These are phyloP conservation scores for Farysia itapuensis DNA, from an alignment of 1,284 basidiomycete genomes.

Conservation along the genomic window DNA sequence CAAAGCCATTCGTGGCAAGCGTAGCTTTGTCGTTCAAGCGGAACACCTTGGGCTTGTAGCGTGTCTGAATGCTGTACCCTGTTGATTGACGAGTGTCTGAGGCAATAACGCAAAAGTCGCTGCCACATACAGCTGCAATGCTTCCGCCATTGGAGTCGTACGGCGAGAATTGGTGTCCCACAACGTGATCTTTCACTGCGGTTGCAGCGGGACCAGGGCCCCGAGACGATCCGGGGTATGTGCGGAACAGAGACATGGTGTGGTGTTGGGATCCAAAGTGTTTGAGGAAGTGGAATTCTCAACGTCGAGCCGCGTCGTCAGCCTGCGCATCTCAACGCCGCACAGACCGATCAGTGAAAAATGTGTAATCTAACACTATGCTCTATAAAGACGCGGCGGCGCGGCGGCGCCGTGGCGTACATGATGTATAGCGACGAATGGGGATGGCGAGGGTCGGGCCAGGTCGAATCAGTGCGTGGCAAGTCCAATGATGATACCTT, in stretches of 20 bases:
- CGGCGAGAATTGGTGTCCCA: conserved; percentile 56
- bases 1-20: conserved; percentile 56
- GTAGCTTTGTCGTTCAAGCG: conserved; percentile 58
- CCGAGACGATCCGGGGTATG: conserved; percentile 31
- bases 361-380: no score
- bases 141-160: conserved; percentile 58
- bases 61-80: conserved; percentile 59
- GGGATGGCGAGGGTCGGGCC: no score
- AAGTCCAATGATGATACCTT: conserved; percentile 11
- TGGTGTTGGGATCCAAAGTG: background rate
- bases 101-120: conserved; percentile 58
- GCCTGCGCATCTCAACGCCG: conserved; percentile 10
- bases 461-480: no score
- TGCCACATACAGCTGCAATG: conserved; percentile 56
- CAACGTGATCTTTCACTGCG: conserved; percentile 32
- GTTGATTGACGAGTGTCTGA: conserved; percentile 57
- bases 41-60: conserved; percentile 60
- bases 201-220: conserved; percentile 6
- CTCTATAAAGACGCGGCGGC: no score
- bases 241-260: conserved; percentile 34
- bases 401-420: no score
- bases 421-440: no score
- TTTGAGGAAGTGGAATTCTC: background rate
- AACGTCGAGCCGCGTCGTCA: conserved; percentile 13
- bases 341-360: conserved; percentile 47